phyloP scores from a whole-genome alignment of 306 rosid species.

The Rosa persica region DNA sequence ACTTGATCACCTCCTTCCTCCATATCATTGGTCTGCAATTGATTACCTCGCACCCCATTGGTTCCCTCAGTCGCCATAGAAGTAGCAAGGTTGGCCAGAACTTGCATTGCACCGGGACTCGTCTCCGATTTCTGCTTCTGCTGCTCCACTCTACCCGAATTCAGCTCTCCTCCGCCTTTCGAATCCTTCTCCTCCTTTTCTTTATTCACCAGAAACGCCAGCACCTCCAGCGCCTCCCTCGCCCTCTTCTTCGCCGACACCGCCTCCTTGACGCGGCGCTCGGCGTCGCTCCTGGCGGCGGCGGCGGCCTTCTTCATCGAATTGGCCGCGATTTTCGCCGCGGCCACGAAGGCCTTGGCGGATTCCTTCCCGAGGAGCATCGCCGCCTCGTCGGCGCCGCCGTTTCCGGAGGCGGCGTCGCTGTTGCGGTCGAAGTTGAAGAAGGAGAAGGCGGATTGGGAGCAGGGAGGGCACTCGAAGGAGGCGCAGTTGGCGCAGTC shows the following conservation, averaged over 20 bases:
- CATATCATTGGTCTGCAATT: background rate
- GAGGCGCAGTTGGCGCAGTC: constrained; percentile 36
- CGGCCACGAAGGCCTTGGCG: constrained; percentile 46
- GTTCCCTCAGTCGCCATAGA: constrained; percentile 4
- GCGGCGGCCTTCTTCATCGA: constrained; percentile 49
- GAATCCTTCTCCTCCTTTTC: constrained; percentile 30
- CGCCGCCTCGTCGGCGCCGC: background rate
- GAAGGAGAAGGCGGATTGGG: constrained; percentile 36
- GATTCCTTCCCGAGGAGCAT: constrained; percentile 12
- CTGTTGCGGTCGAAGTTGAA: constrained; percentile 16
- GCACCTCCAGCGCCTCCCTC: constrained; percentile 48
- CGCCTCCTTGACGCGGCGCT: constrained; percentile 49
- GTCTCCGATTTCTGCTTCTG: constrained; percentile 1
- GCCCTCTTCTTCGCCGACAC: constrained; percentile 58
- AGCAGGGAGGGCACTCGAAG: constrained; percentile 55
- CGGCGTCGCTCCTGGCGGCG: constrained; percentile 45
- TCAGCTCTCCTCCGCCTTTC: background rate
- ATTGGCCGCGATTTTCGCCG: constrained; percentile 48
- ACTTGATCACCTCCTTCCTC: constrained; percentile 5
- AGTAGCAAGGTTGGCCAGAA: constrained; percentile 8
- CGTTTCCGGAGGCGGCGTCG: background rate
- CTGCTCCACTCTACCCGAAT: background rate
- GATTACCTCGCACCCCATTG: constrained; percentile 1
- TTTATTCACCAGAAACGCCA: constrained; percentile 33
- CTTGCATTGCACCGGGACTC: background rate